Evolutionary conservation across 345 rosid genomes (phyloP), one percentile per base, ranked within the genome.

Genomic region (Salix exigua): DNA sequence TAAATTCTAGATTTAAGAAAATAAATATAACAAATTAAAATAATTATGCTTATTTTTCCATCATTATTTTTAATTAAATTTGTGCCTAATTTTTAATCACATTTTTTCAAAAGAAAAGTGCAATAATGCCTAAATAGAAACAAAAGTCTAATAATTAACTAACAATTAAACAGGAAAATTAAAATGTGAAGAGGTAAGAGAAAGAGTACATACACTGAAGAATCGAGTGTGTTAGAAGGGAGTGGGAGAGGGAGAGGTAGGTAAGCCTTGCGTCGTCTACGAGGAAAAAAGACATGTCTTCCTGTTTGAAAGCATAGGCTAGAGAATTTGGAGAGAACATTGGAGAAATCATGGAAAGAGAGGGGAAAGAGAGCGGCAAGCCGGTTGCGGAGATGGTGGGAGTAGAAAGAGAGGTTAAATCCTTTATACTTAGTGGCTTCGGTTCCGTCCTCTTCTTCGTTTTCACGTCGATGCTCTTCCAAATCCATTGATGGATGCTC

Each of bases 201-300:
- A 33, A 62, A 68, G 78, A 77, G 61, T n/a, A 14, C 84, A 40
- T 88, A 91, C 97, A 77, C 74, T 76, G 88, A 84, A 4, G 85
- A 83, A 42, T 86, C 84, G 21, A 85, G 77, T 33, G 86, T 80
- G 77, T 70, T 75, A 61, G 91, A 84, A 10, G 95, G 92, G 76
- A 94, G 82, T 11, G 97, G 98, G 18, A 91, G 90, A 10, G 91
- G 97, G 31, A 92, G 37, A 33, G 37, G 37, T 5, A 92, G 76
- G 63, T 74, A 71, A 8, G 75, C 46, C 37, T 82, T 81, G 38
- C 89, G 94, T 69, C 79, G 70, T 21, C 70, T 75, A 23, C 82
- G 78, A 48, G 80, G 50, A 46, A 13, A 51, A 66, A 64, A 2
- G 78, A 50, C 14, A 66, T 46, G 61, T 31, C 21, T 38, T 42